These are phyloP conservation scores for Ceratocystis huliohia DNA, from an alignment of 2,329 filamentous ascomycete genomes.

Conservation along the genomic window DNA sequence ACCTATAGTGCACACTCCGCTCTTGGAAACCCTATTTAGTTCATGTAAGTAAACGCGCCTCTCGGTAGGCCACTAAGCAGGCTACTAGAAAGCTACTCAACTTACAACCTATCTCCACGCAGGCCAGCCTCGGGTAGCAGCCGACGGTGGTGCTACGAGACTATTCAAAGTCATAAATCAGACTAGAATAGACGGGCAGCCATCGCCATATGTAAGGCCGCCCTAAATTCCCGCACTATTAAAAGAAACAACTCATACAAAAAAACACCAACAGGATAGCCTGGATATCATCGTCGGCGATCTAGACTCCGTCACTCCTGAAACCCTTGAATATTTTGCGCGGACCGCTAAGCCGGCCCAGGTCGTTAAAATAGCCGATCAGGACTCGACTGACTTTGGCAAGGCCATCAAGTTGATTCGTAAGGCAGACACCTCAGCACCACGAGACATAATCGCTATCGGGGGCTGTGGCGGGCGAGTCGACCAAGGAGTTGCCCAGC, in stretches of 20 bases:
- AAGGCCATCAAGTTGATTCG: slow-evolving; percentile 60
- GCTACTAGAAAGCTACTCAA: too few relatives aligned
- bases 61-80: background rate
- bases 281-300: slow-evolving; percentile 75
- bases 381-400: slow-evolving; percentile 82
- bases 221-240: background rate
- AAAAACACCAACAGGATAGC: slow-evolving; percentile 33
- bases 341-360: slow-evolving; percentile 32
- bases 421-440: slow-evolving; percentile 24
- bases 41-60: background rate
- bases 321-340: slow-evolving; percentile 54
- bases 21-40: slow-evolving; percentile 29
- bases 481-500: slow-evolving; percentile 79
- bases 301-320: slow-evolving; percentile 63
- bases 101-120: background rate
- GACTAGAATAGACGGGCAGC: slow-evolving; percentile 10
- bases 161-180: slow-evolving; percentile 37
- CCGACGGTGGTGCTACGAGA: slow-evolving; percentile 81
- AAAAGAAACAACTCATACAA: background rate
- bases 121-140: slow-evolving; percentile 62
- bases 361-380: slow-evolving; percentile 61
- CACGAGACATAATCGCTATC: slow-evolving; percentile 59
- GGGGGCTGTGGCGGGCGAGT: slow-evolving; percentile 82
- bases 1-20: slow-evolving; percentile 34
- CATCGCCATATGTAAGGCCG: slow-evolving; percentile 12